phyloP scores from a whole-genome alignment of 73 alveolate species.

The Strombidium stylifer region DNA sequence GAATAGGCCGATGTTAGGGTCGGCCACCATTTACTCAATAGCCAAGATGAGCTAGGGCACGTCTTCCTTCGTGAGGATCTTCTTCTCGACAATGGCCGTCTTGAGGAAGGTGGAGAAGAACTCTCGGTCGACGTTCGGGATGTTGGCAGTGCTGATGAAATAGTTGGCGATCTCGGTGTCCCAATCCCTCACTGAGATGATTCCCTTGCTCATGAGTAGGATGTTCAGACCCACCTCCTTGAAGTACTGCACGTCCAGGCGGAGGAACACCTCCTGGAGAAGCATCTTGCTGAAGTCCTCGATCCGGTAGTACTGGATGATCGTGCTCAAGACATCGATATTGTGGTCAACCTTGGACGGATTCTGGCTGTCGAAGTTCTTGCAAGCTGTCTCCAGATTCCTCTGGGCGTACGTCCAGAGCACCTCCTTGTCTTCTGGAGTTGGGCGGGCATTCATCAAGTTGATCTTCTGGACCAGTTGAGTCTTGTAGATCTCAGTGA shows the following conservation, averaged over 20 bases:
- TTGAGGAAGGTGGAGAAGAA: conserved; percentile 2
- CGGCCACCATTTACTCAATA: conserved; percentile 2
- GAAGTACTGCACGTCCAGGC: neutral
- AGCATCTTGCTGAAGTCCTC: conserved; percentile 26
- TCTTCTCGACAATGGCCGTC: conserved; percentile 1
- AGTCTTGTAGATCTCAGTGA: neutral
- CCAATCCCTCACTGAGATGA: conserved; percentile 45
- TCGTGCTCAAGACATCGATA: conserved; percentile 1
- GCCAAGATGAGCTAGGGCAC: conserved; percentile 21
- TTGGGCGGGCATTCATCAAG: neutral
- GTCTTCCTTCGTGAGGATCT: conserved; percentile 3
- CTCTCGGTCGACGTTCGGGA: neutral
- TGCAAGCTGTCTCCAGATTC: conserved; percentile 11
- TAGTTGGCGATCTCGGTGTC: conserved; percentile 32
- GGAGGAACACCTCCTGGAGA: conserved; percentile 10
- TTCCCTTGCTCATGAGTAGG: conserved; percentile 20
- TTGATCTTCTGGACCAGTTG: neutral
- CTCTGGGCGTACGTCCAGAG: neutral
- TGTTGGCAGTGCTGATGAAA: no score
- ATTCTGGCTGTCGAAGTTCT: neutral
- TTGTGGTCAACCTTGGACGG: neutral
- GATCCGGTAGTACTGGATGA: neutral
- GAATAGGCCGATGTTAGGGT: neutral
- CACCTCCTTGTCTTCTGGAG: conserved; percentile 6
- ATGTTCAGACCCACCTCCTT: conserved; percentile 20